Evolutionary conservation across 2,329 filamentous ascomycete species (phyloP), one percentile per base, ranked within the genome.

Genomic region (Colletotrichum trifolii): DNA sequence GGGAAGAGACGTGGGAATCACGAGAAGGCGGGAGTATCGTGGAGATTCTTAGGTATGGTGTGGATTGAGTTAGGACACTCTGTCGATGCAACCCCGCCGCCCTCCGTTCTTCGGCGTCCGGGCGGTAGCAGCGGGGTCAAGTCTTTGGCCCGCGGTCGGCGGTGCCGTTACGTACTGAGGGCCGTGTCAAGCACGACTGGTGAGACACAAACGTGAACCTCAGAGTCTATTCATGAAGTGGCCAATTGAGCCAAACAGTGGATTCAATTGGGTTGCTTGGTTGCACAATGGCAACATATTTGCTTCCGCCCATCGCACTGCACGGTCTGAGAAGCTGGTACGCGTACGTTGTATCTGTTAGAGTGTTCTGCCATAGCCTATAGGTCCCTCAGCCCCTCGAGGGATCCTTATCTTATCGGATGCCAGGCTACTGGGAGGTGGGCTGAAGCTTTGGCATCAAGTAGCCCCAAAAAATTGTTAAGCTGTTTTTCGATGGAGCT

Each of bases 51-150:
- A 47, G 47, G 45, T 62, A 48, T 8, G 38, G 25, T 42, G 52
- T 54, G 43, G 46, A 38, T 48, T 42, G 46, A 58, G 47, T 62
- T 57, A 47, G 58, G 60, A 42, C 54, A 36, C 49, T 42, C 60
- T 35, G 42, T 38, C 62, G 45, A 34, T 17, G n/a, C 43, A 58
- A 56, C 62, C 62, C 62, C 57, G 50, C 62, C 62, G 62, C 54
- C 55, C 55, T 66, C 64, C 64, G 64, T 66, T 66, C 64, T 65
- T 66, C 64, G 64, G 64, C 64, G 58, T 43, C 63, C 47, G 59
- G 60, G 48, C 61, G 61, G 38, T 64, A 50, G 49, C 43, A 61
- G 56, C 49, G 57, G 57, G 43, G 55, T 50, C 46, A 9, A 5
- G 9, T 54, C 9, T 35, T 36, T 46, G 43, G 11, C 17, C 46